Base-by-base conservation (phyloP, 352 stramenopile genomes). In the Globisporangium abappressorium region DNA sequence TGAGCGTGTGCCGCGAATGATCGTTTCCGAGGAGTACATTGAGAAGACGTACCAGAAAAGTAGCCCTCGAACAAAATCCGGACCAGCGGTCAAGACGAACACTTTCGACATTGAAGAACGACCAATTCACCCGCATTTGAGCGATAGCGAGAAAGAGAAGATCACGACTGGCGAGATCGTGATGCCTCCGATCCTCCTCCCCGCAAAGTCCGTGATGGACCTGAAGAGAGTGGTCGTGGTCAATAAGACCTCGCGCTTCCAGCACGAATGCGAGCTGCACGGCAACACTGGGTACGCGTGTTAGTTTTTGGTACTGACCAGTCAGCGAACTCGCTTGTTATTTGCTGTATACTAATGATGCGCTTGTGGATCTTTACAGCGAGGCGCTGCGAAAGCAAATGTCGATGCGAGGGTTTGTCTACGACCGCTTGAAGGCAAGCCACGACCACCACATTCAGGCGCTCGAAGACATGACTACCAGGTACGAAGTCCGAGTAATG, bases 391-490 rank as follows among this genome's bases (percentile, higher is more conserved):
- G 87, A 28, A 96, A 96, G 79, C 86, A 96, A 77, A 94, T 96
- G 88, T 96, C 88, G 2, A 94, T 96, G 88, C 85, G 88, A 63
- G 88, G 88, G 36, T 96, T 96, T 65, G 77, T 96, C 34, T 92
- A 94, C 72, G 88, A 96, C 51, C 85, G 88, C 3, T 74, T 96
- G 36, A 93, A 93, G 57, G 85, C 86, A 2, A 96, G 86, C 51
- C 88, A 96, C 65, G 88, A 96, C 56, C 88, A 96, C 71, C 88
- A 96, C 64, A 76, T 94, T 5, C 82, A 92, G 66, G 88, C 88
- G 0, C 66, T 96, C 4, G 87, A 94, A n/a, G 88, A 96, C 70
- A 92, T 96, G 57, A 94, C 86, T 22, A 78, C 69, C 12, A 91
- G 77, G 80, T 89, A 75, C 28, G 43, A 51, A 20, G 14, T 46